Conservation (phyloP, 805 yeast species). For the Tetrapisispora pingtungensis region DNA sequence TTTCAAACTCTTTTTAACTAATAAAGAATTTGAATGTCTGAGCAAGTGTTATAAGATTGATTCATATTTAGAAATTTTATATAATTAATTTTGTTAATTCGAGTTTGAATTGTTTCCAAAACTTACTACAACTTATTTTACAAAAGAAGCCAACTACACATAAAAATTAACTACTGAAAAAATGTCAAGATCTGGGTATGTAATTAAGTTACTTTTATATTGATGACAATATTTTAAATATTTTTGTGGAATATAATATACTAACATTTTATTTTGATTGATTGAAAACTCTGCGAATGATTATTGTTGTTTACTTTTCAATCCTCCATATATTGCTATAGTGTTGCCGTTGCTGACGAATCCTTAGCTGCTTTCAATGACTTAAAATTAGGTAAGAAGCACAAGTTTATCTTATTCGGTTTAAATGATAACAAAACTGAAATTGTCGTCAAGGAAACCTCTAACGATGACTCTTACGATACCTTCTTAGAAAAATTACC, state of each 20-base stretch:
- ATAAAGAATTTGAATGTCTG: too few relatives aligned
- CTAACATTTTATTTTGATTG: neutral
- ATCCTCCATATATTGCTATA: too few relatives aligned
- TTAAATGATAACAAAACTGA: constrained; percentile 81
- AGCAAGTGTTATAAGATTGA: too few relatives aligned
- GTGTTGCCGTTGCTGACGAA: constrained; percentile 83
- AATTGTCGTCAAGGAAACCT: constrained; percentile 81
- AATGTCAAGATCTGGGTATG: constrained; percentile 33
- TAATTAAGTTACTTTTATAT: neutral
- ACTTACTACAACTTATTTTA: neutral
- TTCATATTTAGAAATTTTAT: too few relatives aligned
- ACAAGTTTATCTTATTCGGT: constrained; percentile 71
- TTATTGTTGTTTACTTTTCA: too few relatives aligned
- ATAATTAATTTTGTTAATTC: too few relatives aligned
- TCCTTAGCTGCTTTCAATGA: constrained; percentile 91
- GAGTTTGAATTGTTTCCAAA: too few relatives aligned
- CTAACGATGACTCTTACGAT: constrained; percentile 69
- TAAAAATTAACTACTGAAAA: neutral
- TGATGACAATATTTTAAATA: neutral
- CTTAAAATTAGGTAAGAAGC: constrained; percentile 85
- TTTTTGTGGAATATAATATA: neutral
- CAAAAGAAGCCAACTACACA: neutral
- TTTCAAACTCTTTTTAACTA: neutral
- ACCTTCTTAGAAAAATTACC: constrained; percentile 80
- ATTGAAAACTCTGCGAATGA: neutral